These are phyloP conservation scores for Kokia cookei DNA, from an alignment of 441 rosid genomes.

Conservation along the genomic window DNA sequence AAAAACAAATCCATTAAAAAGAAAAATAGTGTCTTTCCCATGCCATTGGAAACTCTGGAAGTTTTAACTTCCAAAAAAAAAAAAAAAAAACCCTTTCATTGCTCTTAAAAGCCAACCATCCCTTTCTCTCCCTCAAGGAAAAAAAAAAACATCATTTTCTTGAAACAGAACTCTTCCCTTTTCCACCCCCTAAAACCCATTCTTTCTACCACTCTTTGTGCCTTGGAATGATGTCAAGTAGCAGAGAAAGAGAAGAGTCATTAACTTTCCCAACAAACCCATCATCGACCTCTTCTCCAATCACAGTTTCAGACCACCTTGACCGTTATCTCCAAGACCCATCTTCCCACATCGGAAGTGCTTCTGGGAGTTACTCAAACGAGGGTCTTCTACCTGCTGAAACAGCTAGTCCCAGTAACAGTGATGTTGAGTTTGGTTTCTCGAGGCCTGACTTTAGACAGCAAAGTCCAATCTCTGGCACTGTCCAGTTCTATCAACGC, in stretches of 20 bases:
- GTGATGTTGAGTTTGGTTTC: conserved; percentile 76
- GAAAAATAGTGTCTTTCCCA: neutral
- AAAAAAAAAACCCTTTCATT: neutral
- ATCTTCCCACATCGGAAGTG: conserved; percentile 51
- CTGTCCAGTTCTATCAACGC: conserved; percentile 81
- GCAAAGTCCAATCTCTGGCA: conserved; percentile 49
- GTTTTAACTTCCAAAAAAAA: neutral
- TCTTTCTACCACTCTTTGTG: neutral
- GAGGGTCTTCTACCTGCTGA: conserved; percentile 49
- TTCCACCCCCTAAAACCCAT: neutral
- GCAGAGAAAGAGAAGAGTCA: conserved; percentile 59
- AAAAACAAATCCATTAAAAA: neutral
- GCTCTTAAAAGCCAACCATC: neutral
- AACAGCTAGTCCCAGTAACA: conserved; percentile 17
- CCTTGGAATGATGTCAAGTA: conserved; percentile 46
- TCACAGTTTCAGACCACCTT: conserved; percentile 47
- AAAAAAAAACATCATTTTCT: neutral
- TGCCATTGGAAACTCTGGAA: neutral
- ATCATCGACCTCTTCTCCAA: conserved; percentile 63
- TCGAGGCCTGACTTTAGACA: conserved; percentile 72
- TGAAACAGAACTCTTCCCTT: neutral
- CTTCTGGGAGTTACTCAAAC: conserved; percentile 79
- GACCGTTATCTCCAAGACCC: conserved; percentile 53
- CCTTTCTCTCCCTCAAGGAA: neutral
- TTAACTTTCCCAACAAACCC: conserved; percentile 47